Conservation (phyloP, 768 basidiomycete species). For the Rhodotorula sphaerocarpa region DNA sequence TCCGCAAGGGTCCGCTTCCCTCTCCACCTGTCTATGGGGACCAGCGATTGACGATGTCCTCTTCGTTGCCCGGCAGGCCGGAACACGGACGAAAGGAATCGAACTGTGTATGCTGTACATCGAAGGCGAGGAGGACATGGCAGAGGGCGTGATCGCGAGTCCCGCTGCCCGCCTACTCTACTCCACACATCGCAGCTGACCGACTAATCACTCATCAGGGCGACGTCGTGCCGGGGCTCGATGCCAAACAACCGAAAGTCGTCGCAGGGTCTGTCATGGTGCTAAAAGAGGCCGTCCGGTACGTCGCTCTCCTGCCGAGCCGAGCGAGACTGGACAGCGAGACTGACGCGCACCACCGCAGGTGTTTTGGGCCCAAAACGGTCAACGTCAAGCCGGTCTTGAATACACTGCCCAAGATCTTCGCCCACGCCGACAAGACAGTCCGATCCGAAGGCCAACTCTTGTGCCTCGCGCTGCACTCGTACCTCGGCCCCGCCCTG, state of each 20-base stretch:
- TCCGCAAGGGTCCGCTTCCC: constrained; percentile 46
- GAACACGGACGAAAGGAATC: constrained; percentile 76
- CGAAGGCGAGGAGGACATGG: constrained; percentile 76
- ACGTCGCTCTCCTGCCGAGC: constrained; percentile 41
- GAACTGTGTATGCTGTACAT: constrained; percentile 83
- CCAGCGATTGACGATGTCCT: background rate
- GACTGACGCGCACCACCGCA: constrained; percentile 41
- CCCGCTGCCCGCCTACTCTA: background rate
- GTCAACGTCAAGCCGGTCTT: constrained; percentile 69
- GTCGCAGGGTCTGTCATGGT: constrained; percentile 70
- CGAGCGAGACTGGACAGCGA: too few relatives aligned
- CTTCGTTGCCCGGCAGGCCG: constrained; percentile 52
- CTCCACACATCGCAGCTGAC: background rate
- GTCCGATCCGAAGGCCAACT: constrained; percentile 84
- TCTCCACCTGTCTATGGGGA: background rate
- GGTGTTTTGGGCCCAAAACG: constrained; percentile 69
- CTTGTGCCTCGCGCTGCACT: constrained; percentile 68
- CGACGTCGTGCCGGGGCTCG: constrained; percentile 73
- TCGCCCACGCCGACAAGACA: constrained; percentile 86
- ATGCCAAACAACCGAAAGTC: constrained; percentile 88
- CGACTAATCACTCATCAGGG: constrained; percentile 45
- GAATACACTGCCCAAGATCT: constrained; percentile 82
- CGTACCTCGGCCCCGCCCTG: constrained; percentile 73
- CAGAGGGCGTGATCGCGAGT: constrained; percentile 79
- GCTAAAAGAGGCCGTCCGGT: constrained; percentile 79